phyloP scores from a whole-genome alignment of 2,329 filamentous ascomycete genomes.

The Ophiostoma sp. region DNA sequence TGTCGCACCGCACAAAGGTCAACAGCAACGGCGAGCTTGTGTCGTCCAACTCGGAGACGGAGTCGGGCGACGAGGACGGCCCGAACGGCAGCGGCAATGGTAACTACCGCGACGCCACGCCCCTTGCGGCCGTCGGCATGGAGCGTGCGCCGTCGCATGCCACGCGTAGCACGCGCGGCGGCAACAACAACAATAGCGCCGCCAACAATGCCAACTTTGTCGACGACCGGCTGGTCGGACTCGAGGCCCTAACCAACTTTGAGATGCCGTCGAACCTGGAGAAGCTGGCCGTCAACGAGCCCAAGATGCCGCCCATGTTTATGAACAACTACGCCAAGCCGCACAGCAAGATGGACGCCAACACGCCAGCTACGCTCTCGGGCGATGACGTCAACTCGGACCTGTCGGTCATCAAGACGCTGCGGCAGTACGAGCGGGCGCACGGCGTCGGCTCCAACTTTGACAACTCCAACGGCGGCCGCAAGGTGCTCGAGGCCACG shows the following conservation, averaged over 20 bases:
- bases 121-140: conserved; percentile 45
- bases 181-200: conserved; percentile 37
- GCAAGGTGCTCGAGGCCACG: conserved; percentile 52
- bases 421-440: conserved; percentile 51
- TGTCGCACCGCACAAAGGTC: conserved; percentile 50
- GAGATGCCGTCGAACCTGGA: conserved; percentile 56
- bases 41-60: conserved; percentile 50
- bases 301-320: conserved; percentile 54
- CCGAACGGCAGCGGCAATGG: conserved; percentile 33
- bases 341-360: conserved; percentile 51
- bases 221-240: conserved; percentile 54
- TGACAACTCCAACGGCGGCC: conserved; percentile 49
- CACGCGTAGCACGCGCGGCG: conserved; percentile 56
- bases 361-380: conserved; percentile 48
- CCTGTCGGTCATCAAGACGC: conserved; percentile 53
- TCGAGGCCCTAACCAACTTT: conserved; percentile 57
- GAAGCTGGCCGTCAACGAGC: conserved; percentile 50
- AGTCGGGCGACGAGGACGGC: conserved; percentile 49
- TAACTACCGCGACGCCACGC: conserved; percentile 40
- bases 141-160: conserved; percentile 60
- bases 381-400: conserved; percentile 51
- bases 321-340: conserved; percentile 56
- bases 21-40: conserved; percentile 47
- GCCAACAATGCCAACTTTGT: conserved; percentile 44
- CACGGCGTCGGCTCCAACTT: conserved; percentile 53